Evolutionary conservation across 495 filamentous ascomycete genomes (phyloP).

Genomic region (Tetracladium marchalianum): DNA sequence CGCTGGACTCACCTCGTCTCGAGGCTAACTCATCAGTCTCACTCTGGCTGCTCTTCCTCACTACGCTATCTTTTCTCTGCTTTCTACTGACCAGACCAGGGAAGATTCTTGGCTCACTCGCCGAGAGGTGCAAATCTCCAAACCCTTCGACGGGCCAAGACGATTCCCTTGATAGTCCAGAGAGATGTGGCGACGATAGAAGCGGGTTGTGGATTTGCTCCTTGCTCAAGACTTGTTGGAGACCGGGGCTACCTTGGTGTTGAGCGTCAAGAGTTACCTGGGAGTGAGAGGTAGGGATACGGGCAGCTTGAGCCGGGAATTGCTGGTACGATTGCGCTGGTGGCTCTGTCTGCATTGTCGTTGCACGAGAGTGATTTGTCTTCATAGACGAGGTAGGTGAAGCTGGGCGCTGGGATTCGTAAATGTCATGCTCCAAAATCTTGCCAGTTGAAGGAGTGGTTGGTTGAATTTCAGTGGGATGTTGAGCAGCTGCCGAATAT

Average conservation of each 20-base stretch:
- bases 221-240: conserved; percentile 14
- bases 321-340: conserved; percentile 10
- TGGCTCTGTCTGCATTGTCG: background rate
- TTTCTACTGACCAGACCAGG: conserved; percentile 59
- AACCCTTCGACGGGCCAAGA: conserved; percentile 19
- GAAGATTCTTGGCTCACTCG: conserved; percentile 58
- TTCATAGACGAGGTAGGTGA: conserved; percentile 15
- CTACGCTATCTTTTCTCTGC: conserved; percentile 37
- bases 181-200: conserved; percentile 12
- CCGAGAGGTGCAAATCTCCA: conserved; percentile 32
- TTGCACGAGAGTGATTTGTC: conserved; percentile 9
- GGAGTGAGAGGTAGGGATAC: conserved; percentile 14
- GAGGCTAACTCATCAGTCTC: conserved; percentile 11
- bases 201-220: conserved; percentile 11
- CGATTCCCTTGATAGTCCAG: conserved; percentile 10
- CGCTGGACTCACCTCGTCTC: background rate
- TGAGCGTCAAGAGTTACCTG: conserved; percentile 12
- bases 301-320: conserved; percentile 20
- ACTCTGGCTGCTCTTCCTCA: conserved; percentile 11
- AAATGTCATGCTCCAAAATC: conserved; percentile 15
- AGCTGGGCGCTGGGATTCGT: conserved; percentile 3
- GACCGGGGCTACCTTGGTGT: conserved; percentile 7
- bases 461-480: conserved; percentile 24
- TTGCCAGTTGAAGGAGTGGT: conserved; percentile 10
- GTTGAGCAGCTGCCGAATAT: conserved; percentile 27